These are phyloP conservation scores for Withania somnifera DNA, from an alignment of 305 asterid species.

Conservation along the genomic window DNA sequence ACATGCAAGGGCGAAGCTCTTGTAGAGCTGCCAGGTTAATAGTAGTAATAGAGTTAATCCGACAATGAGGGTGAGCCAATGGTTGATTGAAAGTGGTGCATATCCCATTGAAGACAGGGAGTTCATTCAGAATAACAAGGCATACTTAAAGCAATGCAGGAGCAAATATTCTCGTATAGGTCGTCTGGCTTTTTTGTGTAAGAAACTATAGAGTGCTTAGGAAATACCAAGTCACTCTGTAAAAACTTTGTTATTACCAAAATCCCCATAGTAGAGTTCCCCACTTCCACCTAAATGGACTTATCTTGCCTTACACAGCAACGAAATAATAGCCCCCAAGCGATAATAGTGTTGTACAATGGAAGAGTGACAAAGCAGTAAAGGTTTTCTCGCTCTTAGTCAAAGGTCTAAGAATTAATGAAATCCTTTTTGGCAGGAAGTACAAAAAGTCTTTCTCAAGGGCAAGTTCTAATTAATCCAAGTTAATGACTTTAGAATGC, in stretches of 20 bases:
- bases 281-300: background rate
- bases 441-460: background rate
- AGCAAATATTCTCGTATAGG: conserved; percentile 2
- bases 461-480: background rate
- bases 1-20: background rate
- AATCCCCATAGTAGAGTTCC: background rate
- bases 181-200: conserved; percentile 1
- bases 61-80: background rate
- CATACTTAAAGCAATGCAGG: background rate
- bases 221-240: background rate
- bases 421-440: background rate
- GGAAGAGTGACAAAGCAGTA: background rate
- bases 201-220: background rate
- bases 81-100: background rate
- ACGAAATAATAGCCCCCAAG: background rate
- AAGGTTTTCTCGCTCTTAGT: background rate
- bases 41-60: background rate
- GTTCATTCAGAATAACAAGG: background rate
- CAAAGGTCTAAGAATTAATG: background rate
- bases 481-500: background rate
- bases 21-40: background rate
- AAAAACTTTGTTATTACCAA: background rate
- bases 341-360: background rate
- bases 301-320: background rate
- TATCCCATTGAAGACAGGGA: conserved; percentile 1